These are phyloP conservation scores for Alternaria sp. DNA, from an alignment of 2,329 filamentous ascomycete genomes.

Conservation along the genomic window DNA sequence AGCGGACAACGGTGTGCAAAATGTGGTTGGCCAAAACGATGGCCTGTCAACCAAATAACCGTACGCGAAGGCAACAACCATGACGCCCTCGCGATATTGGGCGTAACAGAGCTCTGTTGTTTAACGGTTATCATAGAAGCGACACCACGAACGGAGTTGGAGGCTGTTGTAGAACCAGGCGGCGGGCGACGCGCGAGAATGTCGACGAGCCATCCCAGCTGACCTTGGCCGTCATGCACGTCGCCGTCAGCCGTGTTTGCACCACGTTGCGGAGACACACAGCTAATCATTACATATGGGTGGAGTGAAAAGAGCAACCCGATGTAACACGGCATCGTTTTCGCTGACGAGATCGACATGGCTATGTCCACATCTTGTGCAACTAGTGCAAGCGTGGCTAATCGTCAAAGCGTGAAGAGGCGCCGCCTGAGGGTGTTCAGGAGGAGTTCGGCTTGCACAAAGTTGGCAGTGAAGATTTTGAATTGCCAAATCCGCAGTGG, in stretches of 20 bases:
- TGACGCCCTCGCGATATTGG: slow-evolving; percentile 1
- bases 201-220: slow-evolving; percentile 29
- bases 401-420: slow-evolving; percentile 12
- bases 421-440: slow-evolving; percentile 11
- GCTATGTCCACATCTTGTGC: slow-evolving; percentile 28
- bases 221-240: slow-evolving; percentile 38
- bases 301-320: slow-evolving; percentile 23
- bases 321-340: slow-evolving; percentile 21
- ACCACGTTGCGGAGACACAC: slow-evolving; percentile 15
- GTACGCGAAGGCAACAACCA: slow-evolving; percentile 9
- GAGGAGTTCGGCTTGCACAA: slow-evolving; percentile 15
- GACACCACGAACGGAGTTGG: slow-evolving; percentile 4
- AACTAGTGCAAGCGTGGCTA: slow-evolving; percentile 20
- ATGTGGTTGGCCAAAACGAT: slow-evolving; percentile 2
- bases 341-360: slow-evolving; percentile 26
- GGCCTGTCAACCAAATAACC: slow-evolving; percentile 1
- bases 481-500: background rate
- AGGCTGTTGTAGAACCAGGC: slow-evolving; percentile 22
- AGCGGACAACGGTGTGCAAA: slow-evolving; percentile 22
- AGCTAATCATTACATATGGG: slow-evolving; percentile 11
- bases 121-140: slow-evolving; percentile 4
- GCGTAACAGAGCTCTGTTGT: background rate
- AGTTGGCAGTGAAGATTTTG: slow-evolving; percentile 14
- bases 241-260: slow-evolving; percentile 33
- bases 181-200: slow-evolving; percentile 12